Base-by-base conservation (phyloP, 257 asterid genomes). In the Ocimum tenuiflorum region DNA sequence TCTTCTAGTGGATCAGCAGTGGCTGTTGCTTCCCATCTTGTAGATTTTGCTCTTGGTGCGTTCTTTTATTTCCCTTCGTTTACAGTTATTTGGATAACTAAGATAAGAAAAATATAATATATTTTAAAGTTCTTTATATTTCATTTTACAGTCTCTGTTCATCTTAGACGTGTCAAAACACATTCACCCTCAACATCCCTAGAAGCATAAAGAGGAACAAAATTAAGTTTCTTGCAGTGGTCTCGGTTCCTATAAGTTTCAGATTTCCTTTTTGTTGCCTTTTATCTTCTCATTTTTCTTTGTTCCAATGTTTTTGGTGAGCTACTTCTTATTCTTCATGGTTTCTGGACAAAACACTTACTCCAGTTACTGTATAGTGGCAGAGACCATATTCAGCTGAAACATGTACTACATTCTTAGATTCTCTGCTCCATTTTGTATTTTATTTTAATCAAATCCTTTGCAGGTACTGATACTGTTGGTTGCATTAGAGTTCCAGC, bases 1-100 rank as follows among this genome's bases (percentile, higher is more conserved):
- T 86, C 97, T 8, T 79, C 88, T 63, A 86, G 97, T 83, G 97
- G 99, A 70, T 82, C 99, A 52, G 94, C 96, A 22, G 97, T 84
- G 46, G 92, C 94, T 60, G 96, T 89, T 74, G 94, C 96, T 14
- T 88, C 91, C 12, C 76, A 75, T 61, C 78, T 89, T 17, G 88
- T 88, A 64, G 85, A 89, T 82, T 89, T 89, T 84, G 82, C 99
- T 73, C 76, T 92, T 47, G 96, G 99, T 92, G 83, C 60, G 67
- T 3, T 75, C 15, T 58, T 67, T 64, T 67, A 56, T 49, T 60
- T 61, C 61, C 17, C 38, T 19, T 58, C 18, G 17, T 27, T 43
- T 56, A 54, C 24, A 49, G 52, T 23, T 43, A 14, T 1, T 12
- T 35, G 31, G 4, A 1, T 1, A 24, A 1, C 4, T 4, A 24